Base-by-base conservation (phyloP, 176 grass and related monocot species). In the Oryza glaberrima region DNA sequence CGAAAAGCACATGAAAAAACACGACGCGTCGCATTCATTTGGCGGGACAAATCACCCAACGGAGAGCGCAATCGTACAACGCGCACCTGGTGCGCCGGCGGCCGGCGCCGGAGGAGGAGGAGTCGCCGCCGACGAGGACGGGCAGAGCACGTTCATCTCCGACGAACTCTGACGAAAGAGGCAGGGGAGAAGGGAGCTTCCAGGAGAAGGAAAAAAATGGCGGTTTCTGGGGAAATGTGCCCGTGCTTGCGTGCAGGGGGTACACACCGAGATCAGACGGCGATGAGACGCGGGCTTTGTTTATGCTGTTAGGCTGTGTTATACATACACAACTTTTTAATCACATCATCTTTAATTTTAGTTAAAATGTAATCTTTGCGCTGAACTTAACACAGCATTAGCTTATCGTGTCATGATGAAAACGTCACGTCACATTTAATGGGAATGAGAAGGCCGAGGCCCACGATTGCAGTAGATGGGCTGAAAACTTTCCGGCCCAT, bases 271-370 rank as follows among this genome's bases (percentile, higher is more conserved):
- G n/a, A 65, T 38, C 7, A 46, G 38, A 7, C 5, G 63, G 63
- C 77, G 77, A 79, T 0, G 60, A 44, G 77, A 79, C 77, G 2
- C 23, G 70, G n/a, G 41, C 43, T 73, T 73, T 28, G 13, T 5
- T 41, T 22, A 60, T 60, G 7, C 25, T 1, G 22, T 22, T 22
- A 22, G 22, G 22, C 22, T 35, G 28, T 28, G 28, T 28, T 28
- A 28, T 28, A 28, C 28, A 2, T 2, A 30, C 2, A 30, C 1
- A 30, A 30, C 2, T 30, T 30, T 30, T 30, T 30, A 30, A 30
- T 30, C 28, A 30, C 1, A 30, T 30, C 1, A 30, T 2, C 1
- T 30, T 30, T 30, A 30, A 30, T 30, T 30, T 30, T 30, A 30
- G 2, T 30, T 30, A 30, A 30, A 30, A 30, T 30, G n/a, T n/a